Base-by-base conservation (phyloP, 2,329 filamentous ascomycete species). In the Fusarium chlamydosporum region DNA sequence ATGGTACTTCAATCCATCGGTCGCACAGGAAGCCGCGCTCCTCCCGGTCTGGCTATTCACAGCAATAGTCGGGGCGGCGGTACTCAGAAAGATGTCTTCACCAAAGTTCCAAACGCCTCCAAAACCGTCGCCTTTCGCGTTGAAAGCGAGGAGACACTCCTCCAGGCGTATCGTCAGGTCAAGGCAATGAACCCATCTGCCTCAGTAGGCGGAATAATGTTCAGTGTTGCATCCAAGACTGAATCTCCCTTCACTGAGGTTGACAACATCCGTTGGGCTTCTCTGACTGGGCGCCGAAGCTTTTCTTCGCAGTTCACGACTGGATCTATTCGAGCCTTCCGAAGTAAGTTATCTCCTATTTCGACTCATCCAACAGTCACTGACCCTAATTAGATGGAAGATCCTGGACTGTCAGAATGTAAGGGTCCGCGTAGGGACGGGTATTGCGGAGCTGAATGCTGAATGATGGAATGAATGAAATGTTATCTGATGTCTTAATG, bases 51-150 rank as follows among this genome's bases (percentile, higher is more conserved):
- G 3, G 34, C 58, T 2, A 35, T 64, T 4, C 20, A 56, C 23
- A 67, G 51, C 15, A 63, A 68, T 53, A 67, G 58, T 4, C 15
- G 38, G 0, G 65, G 64, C 4, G 52, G 64, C 2, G 65, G 54
- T 3, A n/a, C 27, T 1, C 65, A 67, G 7, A n/a, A n/a, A 9
- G 58, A 68, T 11, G 31, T 68, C 5, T 67, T 55, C 15, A 59
- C 64, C 4, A 51, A 60, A 15, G 47, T 68, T 0, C 47, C 43
- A 6, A 41, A n/a, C 1, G 6, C 52, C 2, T 27, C 55, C 2
- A 59, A 65, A 18, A 37, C 64, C 0, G 52, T 68, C 13, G 46
- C 64, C 2, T 59, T 67, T 12, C 56, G 57, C 6, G 53, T 68
- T 0, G 27, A 68, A 2, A 53, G 51, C 7, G 58, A 68, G 10